Conservation (phyloP, 1,284 basidiomycete genomes). For the Microstroma glucosiphilum region DNA sequence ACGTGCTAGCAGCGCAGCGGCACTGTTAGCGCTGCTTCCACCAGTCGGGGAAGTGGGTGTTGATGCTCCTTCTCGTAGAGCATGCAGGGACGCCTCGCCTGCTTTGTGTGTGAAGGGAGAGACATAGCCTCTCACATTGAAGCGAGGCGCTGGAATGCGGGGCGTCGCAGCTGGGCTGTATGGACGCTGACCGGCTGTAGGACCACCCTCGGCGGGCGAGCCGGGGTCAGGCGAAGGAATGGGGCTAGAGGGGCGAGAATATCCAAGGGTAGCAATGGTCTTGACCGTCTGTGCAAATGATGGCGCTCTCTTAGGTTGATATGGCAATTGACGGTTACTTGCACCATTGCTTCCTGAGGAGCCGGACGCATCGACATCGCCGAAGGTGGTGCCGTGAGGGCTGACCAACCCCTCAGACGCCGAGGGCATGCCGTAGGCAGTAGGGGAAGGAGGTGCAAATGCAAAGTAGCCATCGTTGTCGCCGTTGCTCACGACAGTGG, state of each 20-base stretch:
- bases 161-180: constrained; percentile 5
- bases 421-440: constrained; percentile 31
- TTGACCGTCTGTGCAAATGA: constrained; percentile 40
- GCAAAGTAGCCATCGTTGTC: constrained; percentile 53
- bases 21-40: neutral
- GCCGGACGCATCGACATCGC: neutral
- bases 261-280: constrained; percentile 38
- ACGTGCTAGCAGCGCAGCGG: constrained; percentile 14
- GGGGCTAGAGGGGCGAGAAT: constrained; percentile 35
- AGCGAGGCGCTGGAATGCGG: constrained; percentile 16
- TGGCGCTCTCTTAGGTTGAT: constrained; percentile 13
- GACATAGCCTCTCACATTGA: constrained; percentile 14
- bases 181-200: neutral
- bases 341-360: neutral
- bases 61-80: neutral
- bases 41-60: neutral
- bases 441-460: constrained; percentile 44
- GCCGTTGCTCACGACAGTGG: constrained; percentile 26
- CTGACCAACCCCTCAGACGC: constrained; percentile 7
- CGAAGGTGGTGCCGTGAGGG: constrained; percentile 5
- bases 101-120: constrained; percentile 14
- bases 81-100: neutral
- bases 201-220: neutral
- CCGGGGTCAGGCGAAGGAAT: constrained; percentile 5
- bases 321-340: neutral